Base-by-base conservation (phyloP, 2,329 filamentous ascomycete genomes). In the Drechslera avenae region DNA sequence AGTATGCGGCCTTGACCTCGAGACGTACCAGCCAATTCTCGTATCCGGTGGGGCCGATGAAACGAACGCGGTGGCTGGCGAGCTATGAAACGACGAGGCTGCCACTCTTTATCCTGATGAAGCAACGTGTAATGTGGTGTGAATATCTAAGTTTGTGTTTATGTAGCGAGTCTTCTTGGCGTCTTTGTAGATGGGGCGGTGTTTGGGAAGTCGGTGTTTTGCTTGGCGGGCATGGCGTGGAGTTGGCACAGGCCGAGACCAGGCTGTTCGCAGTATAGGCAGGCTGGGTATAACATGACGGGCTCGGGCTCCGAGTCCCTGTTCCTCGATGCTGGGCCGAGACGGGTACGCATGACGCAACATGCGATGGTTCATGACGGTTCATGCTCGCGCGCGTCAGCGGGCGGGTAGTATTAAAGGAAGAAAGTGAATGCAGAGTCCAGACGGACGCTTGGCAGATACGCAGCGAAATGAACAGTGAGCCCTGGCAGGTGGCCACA, bases 1-100 rank as follows among this genome's bases (percentile, higher is more conserved):
- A 49, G 75, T 81, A 41, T 82, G 80, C 63, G 79, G 79, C 41
- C 66, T 82, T 52, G 79, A 81, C 57, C 64, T 82, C 57, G 78
- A 81, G 66, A 64, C 60, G 17, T 79, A 75, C 69, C 44, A 53
- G 55, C 60, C 68, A 5, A 48, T 60, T 40, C 48, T 59, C 49
- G 45, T 60, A 39, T 51, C 54, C 33, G 62, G 51, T 16, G 50
- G 45, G 14, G 46, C 40, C 19, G 39, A 32, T 46, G 48, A 45
- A 39, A 50, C 39, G 19, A 17, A 44, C 5, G 32, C 5, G 41
- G 42, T 46, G 21, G 41, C 19, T 10, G 46, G 39, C 5, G 51
- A 61, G 48, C 43, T 52, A 31, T 56, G 60, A 54, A 34, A 47
- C 31, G 26, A 37, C 43, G 39, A 52, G 34, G 19, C 10, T 30